These are phyloP conservation scores for Phytophthora lateralis DNA, from an alignment of 352 stramenopile genomes.

Conservation along the genomic window DNA sequence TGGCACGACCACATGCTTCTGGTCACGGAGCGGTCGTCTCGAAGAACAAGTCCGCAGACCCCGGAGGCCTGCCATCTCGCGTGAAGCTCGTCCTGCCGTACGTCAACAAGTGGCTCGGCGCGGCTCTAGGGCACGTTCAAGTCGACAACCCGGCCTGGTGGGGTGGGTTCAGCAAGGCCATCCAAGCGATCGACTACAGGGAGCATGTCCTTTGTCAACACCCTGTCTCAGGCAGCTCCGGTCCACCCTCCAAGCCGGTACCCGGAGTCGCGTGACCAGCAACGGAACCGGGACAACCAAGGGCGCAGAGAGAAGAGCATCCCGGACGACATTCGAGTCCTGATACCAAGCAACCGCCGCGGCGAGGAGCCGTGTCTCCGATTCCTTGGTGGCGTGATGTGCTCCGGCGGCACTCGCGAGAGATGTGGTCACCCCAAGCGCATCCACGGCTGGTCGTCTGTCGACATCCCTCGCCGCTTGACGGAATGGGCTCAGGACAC, in stretches of 20 bases:
- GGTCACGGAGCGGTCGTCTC: slow-evolving; percentile 9
- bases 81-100: slow-evolving; percentile 5
- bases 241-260: background rate
- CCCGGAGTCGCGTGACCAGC: background rate
- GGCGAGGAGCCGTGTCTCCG: slow-evolving; percentile 16
- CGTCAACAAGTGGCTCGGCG: too few species aligned
- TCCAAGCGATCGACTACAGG: slow-evolving; percentile 19
- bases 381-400: background rate
- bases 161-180: too few species aligned
- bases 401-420: slow-evolving; percentile 6
- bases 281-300: background rate
- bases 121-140: too few species aligned
- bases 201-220: slow-evolving; percentile 11
- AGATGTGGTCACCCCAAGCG: too few species aligned
- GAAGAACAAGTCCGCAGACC: slow-evolving; percentile 25
- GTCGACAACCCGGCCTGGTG: too few species aligned
- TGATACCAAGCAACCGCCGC: slow-evolving; percentile 1
- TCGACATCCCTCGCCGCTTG: too few species aligned
- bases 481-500: too few species aligned
- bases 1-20: slow-evolving; percentile 22
- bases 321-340: background rate
- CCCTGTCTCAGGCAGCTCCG: background rate
- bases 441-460: too few species aligned
- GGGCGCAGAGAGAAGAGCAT: slow-evolving; percentile 5
- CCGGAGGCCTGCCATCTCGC: background rate